phyloP scores from a whole-genome alignment of 2,329 filamentous ascomycete species.

The Beauveria sp. region DNA sequence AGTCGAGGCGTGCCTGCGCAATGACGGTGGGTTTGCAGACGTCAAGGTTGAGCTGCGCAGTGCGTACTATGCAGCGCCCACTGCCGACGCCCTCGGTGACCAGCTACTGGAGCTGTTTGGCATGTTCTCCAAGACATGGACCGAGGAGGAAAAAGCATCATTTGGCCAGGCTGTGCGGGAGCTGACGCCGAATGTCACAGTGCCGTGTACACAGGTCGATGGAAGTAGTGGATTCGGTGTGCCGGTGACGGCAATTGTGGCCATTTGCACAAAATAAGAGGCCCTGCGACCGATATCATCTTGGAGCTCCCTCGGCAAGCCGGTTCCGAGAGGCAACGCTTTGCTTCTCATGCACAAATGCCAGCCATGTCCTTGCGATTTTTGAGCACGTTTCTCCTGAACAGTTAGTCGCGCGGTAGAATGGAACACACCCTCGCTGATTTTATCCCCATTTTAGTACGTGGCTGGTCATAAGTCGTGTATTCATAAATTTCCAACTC shows the following conservation, averaged over 20 bases:
- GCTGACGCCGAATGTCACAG: neutral
- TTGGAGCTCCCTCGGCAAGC: no score
- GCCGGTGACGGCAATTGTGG: neutral
- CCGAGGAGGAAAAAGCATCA: neutral
- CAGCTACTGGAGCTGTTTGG: neutral
- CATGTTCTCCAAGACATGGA: neutral
- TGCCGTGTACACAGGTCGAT: neutral
- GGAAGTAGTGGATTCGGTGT: neutral
- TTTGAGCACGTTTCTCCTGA: no score
- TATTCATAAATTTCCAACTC: neutral
- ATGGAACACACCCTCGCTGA: no score
- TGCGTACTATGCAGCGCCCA: neutral
- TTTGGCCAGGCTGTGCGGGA: neutral
- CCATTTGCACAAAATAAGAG: neutral
- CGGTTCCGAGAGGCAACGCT: no score
- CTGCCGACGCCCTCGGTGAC: neutral
- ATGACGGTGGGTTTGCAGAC: conserved; percentile 8
- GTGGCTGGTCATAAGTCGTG: neutral
- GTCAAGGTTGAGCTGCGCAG: neutral
- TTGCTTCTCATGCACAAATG: no score
- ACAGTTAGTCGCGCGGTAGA: no score
- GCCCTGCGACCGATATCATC: no score
- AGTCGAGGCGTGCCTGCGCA: neutral
- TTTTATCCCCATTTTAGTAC: neutral
- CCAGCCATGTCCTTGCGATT: no score